These are phyloP conservation scores for Acidomyces sp. DNA, from an alignment of 495 filamentous ascomycete species.

Conservation along the genomic window DNA sequence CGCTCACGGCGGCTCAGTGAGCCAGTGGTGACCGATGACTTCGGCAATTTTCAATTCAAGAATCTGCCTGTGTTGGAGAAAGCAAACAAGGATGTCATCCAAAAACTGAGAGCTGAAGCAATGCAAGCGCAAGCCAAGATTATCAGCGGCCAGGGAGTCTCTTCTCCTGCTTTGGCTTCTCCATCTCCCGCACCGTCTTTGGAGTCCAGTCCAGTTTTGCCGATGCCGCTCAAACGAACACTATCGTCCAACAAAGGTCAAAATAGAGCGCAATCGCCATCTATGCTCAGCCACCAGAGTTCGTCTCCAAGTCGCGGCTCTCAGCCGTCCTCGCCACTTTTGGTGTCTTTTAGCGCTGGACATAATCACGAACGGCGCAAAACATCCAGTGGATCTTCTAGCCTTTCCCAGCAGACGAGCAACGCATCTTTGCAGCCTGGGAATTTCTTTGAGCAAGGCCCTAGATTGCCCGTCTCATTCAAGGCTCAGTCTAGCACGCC, in stretches of 20 bases:
- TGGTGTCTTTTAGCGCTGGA: constrained; percentile 87
- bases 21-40: constrained; percentile 77
- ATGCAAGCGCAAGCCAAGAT: constrained; percentile 32
- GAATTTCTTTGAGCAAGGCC: constrained; percentile 52
- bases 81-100: constrained; percentile 96
- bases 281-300: constrained; percentile 59
- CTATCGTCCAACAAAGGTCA: constrained; percentile 62
- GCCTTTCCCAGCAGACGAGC: constrained; percentile 63
- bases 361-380: constrained; percentile 56
- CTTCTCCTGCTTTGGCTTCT: constrained; percentile 26
- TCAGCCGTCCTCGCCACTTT: constrained; percentile 84
- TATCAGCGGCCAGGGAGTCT: not conserved
- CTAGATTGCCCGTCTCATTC: constrained; percentile 33
- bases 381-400: constrained; percentile 78
- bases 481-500: constrained; percentile 3
- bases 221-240: constrained; percentile 68
- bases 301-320: constrained; percentile 78
- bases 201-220: constrained; percentile 74
- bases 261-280: constrained; percentile 76
- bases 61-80: constrained; percentile 94
- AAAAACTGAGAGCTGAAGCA: constrained; percentile 80
- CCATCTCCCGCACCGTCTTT: constrained; percentile 46
- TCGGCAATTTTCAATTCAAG: constrained; percentile 93
- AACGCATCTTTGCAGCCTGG: constrained; percentile 55
- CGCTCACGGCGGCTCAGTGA: constrained; percentile 83